Evolutionary conservation across 2,329 filamentous ascomycete genomes (phyloP).

Genomic region (Lachnellula hyalina): DNA sequence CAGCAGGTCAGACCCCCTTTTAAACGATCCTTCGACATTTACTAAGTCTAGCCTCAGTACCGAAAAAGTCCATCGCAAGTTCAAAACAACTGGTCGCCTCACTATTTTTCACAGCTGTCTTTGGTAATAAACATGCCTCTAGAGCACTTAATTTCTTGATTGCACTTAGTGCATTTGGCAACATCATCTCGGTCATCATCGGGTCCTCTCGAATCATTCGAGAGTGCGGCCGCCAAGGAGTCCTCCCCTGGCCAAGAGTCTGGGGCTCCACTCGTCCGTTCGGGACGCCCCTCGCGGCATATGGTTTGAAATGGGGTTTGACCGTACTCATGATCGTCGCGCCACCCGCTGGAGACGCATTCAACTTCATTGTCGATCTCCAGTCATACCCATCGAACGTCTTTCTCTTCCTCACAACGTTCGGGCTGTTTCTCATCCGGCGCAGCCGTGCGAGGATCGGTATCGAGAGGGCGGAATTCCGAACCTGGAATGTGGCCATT

Average conservation of each 20-base stretch:
- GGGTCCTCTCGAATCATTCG: conserved; percentile 52
- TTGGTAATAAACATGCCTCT: conserved; percentile 44
- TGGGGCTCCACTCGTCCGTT: conserved; percentile 61
- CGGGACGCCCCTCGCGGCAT: conserved; percentile 56
- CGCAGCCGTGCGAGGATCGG: conserved; percentile 46
- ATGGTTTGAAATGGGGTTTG: conserved; percentile 50
- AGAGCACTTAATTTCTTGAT: conserved; percentile 53
- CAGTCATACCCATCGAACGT: conserved; percentile 52
- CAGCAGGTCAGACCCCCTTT: conserved; percentile 37
- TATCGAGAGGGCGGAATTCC: conserved; percentile 46
- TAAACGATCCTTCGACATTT: neutral
- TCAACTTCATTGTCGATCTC: conserved; percentile 57
- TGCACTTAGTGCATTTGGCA: conserved; percentile 52
- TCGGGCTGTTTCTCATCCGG: conserved; percentile 55
- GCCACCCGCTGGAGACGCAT: conserved; percentile 58
- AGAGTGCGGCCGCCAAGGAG: conserved; percentile 54
- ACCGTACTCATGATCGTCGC: conserved; percentile 56
- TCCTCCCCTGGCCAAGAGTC: conserved; percentile 53
- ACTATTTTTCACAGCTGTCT: conserved; percentile 47
- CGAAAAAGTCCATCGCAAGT: conserved; percentile 46
- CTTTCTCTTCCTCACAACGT: conserved; percentile 51
- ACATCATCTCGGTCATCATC: conserved; percentile 50
- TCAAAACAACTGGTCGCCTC: conserved; percentile 42
- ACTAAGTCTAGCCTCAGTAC: conserved; percentile 31
- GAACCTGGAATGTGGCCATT: conserved; percentile 52